Evolutionary conservation across 2,329 filamentous ascomycete genomes (phyloP), one percentile per base, ranked within the genome.

Genomic region (Aspergillus ochraceus): DNA sequence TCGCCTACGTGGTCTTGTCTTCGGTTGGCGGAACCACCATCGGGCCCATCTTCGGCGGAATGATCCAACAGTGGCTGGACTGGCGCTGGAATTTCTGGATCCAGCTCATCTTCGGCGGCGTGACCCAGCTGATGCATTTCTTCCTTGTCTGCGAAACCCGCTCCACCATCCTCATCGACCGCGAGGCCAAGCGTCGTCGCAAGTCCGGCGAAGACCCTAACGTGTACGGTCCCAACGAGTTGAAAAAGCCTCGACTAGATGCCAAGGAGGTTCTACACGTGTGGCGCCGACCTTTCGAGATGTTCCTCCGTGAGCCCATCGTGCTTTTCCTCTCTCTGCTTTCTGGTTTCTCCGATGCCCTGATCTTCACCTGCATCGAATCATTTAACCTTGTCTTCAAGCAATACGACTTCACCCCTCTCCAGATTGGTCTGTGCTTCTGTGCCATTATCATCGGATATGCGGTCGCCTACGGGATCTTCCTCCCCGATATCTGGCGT

Each of bases 341-440:
- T 5, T 88, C 84, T 3, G 89, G 89, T 32, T 91, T 91, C 79
- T 86, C 84, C 10, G 89, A 91, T 60, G 88, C 88, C 2, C 83
- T 92, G 4, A 91, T 91, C 75, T 92, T 91, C 79, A 90, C 90
- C 80, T 90, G 89, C 71, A 86, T 91, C 56, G 87, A 91, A 71
- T 89, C 86, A 0, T 92, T 90, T 66, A 75, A 79, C 0, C 79
- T 90, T 2, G 88, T 92, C 2, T 65, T 66, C 42, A 54, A 62
- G n/a, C 63, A 68, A 42, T 70, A 67, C 66, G 54, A 47, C 2
- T 69, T 70, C 45, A 46, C 62, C 46, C 51, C 68, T 11, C 49
- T 66, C 5, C 52, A 60, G 24, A 66, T 67, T 20, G 66, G 67
- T 2, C 52, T 69, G 4, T 68, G 63, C 56, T 70, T 70, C 47